phyloP scores from a whole-genome alignment of 768 basidiomycete species.

The Scleroderma citrinum region DNA sequence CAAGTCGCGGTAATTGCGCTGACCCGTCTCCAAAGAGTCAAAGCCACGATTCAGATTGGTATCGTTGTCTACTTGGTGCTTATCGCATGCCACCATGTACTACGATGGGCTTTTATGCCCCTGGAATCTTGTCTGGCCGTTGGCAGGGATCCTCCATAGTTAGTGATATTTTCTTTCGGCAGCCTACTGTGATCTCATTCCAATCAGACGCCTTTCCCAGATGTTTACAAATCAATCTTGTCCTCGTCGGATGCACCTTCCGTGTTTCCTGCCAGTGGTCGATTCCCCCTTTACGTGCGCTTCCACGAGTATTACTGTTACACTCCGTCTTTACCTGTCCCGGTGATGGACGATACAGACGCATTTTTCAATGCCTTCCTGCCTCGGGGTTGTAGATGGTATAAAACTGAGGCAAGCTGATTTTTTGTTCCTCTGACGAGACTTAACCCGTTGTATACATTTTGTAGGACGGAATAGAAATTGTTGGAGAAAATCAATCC shows the following conservation, averaged over 20 bases:
- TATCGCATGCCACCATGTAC: constrained; percentile 2
- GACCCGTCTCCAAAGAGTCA: constrained; percentile 24
- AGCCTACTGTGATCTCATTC: constrained; percentile 1
- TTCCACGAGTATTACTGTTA: constrained; percentile 45
- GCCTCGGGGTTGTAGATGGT: constrained; percentile 33
- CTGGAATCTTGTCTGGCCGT: constrained; percentile 40
- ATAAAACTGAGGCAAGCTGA: constrained; percentile 23
- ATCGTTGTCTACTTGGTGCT: constrained; percentile 13
- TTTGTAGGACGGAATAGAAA: constrained; percentile 24
- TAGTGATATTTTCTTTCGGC: constrained; percentile 11
- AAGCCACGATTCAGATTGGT: constrained; percentile 28
- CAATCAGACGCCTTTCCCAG: constrained; percentile 34
- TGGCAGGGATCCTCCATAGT: constrained; percentile 50
- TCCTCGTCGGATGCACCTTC: constrained; percentile 28
- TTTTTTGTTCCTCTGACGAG: background rate
- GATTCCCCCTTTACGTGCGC: constrained; percentile 43
- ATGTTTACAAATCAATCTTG: constrained; percentile 36
- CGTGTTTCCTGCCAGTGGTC: constrained; percentile 30
- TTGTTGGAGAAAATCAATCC: constrained; percentile 28
- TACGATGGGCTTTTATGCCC: constrained; percentile 28
- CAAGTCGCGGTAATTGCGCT: no score
- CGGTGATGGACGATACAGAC: constrained; percentile 28
- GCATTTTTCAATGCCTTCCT: constrained; percentile 43
- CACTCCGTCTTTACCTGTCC: constrained; percentile 29
- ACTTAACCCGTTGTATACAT: background rate